Evolutionary conservation across 148 eudicot genomes (phyloP).

Genomic region (Euryodendron excelsum): DNA sequence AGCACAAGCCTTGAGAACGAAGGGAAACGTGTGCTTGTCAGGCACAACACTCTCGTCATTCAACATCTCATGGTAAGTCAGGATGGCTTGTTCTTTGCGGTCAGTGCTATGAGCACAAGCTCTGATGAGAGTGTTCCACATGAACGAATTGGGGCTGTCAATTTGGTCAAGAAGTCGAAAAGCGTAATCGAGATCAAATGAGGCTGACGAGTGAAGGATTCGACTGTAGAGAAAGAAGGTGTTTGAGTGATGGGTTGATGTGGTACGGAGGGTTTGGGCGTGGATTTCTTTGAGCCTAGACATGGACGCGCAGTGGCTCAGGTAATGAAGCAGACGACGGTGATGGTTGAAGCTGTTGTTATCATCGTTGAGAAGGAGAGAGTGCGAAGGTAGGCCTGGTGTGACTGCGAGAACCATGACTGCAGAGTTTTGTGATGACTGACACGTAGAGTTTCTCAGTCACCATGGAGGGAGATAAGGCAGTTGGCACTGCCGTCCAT

Average conservation of each 20-base stretch:
- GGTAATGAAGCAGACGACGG: constrained; percentile 39
- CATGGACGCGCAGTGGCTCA: constrained; percentile 43
- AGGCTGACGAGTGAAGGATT: constrained; percentile 51
- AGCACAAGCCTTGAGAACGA: constrained; percentile 74
- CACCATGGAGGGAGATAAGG: no score
- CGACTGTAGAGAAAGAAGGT: constrained; percentile 38
- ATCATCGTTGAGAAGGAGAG: neutral
- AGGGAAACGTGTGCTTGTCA: constrained; percentile 72
- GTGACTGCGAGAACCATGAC: neutral
- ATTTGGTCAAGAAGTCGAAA: constrained; percentile 39
- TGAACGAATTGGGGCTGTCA: constrained; percentile 51
- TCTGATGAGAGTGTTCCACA: constrained; percentile 64
- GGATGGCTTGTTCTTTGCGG: constrained; percentile 40
- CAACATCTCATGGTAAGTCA: constrained; percentile 41
- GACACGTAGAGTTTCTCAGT: no score
- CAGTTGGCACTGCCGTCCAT: no score
- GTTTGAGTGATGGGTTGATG: constrained; percentile 28
- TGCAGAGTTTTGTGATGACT: neutral
- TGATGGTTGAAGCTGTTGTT: constrained; percentile 16
- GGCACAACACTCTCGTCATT: constrained; percentile 31
- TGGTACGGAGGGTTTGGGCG: constrained; percentile 56
- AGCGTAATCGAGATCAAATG: constrained; percentile 40
- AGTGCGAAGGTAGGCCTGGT: neutral
- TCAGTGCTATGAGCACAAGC: constrained; percentile 43
- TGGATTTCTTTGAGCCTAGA: constrained; percentile 68